Evolutionary conservation across 805 yeast genomes (phyloP).

Genomic region (Pichia deserticola): DNA sequence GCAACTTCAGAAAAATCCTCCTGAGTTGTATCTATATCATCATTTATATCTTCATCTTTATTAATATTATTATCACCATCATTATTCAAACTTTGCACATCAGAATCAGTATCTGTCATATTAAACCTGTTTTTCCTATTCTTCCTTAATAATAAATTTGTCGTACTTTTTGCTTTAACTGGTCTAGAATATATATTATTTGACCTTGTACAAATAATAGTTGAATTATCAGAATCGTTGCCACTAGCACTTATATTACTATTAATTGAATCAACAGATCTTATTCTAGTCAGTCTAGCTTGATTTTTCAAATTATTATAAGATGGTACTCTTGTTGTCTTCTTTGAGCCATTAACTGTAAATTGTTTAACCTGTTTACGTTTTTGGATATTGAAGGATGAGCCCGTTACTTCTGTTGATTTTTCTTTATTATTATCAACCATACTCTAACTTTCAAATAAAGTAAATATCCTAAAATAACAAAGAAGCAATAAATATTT

Average conservation of each 20-base stretch:
- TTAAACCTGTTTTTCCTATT: background rate
- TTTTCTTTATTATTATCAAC: background rate
- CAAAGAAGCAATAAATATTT: no score
- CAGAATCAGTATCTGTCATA: background rate
- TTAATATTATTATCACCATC: background rate
- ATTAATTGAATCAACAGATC: conserved; percentile 20
- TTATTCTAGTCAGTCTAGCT: conserved; percentile 27
- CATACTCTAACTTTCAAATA: background rate
- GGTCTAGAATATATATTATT: conserved; percentile 6
- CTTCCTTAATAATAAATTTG: conserved; percentile 21
- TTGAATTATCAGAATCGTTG: conserved; percentile 18
- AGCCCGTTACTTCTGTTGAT: background rate
- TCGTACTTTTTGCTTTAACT: conserved; percentile 20
- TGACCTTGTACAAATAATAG: conserved; percentile 19
- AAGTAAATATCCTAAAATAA: no score
- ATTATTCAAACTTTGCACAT: background rate
- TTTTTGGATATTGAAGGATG: conserved; percentile 2
- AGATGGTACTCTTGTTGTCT: conserved; percentile 26
- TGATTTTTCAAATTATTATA: conserved; percentile 25
- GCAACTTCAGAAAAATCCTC: background rate
- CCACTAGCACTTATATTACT: background rate
- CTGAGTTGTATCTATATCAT: background rate
- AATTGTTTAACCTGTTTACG: conserved; percentile 27
- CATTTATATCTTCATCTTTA: background rate
- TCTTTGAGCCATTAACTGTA: conserved; percentile 25